Conservation (phyloP, 495 filamentous ascomycete species). For the Podospora pseudoanserina region DNA sequence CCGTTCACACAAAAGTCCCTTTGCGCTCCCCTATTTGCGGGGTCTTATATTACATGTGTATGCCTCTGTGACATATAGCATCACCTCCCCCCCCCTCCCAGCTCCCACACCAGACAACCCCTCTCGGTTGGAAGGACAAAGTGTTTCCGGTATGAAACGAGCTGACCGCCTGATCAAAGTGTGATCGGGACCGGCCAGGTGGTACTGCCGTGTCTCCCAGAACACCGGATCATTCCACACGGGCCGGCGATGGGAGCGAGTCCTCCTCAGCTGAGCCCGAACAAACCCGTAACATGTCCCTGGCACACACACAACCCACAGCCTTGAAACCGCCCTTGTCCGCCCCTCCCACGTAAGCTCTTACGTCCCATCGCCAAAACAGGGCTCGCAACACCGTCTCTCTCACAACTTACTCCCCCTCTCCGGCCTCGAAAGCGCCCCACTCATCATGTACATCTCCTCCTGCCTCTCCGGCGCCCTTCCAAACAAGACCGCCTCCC, state of each 20-base stretch:
- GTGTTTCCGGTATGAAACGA: background rate
- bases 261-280: background rate
- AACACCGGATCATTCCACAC: background rate
- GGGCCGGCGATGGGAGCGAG: background rate
- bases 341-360: background rate
- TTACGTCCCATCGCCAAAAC: background rate
- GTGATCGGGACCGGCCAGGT: conserved; percentile 1
- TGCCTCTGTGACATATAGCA: background rate
- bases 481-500: conserved; percentile 36
- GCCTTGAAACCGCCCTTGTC: background rate
- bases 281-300: background rate
- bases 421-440: conserved; percentile 4
- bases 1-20: background rate
- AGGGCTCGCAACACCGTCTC: background rate
- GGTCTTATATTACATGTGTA: background rate
- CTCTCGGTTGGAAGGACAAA: background rate
- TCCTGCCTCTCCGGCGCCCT: background rate
- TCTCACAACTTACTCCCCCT: conserved; percentile 16
- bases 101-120: too few relatives aligned
- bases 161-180: background rate
- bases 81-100: background rate
- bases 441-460: conserved; percentile 35
- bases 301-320: background rate
- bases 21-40: background rate
- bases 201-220: background rate